These are phyloP conservation scores for Phytophthora palmivora DNA, from an alignment of 352 stramenopile genomes.

Conservation along the genomic window DNA sequence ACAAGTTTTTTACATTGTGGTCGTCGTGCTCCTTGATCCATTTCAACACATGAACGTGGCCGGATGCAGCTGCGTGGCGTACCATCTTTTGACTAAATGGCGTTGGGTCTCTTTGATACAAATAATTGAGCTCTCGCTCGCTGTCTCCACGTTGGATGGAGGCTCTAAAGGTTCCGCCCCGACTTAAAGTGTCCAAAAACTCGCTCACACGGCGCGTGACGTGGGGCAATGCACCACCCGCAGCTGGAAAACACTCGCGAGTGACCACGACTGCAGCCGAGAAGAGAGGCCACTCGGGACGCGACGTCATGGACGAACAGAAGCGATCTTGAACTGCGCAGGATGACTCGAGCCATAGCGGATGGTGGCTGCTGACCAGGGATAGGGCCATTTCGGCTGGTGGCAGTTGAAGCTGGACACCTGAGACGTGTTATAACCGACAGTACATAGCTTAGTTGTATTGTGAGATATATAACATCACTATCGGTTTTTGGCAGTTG, in stretches of 20 bases:
- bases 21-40: conserved; percentile 28
- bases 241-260: conserved; percentile 25
- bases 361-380: conserved; percentile 23
- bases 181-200: conserved; percentile 25
- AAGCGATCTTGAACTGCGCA: conserved; percentile 26
- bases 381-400: conserved; percentile 24
- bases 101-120: conserved; percentile 19
- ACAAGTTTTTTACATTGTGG: conserved; percentile 7
- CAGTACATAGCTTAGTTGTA: neutral
- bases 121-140: conserved; percentile 23
- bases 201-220: conserved; percentile 24
- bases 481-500: neutral
- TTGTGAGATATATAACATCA: neutral
- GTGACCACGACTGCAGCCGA: conserved; percentile 15
- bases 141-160: conserved; percentile 22
- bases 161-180: conserved; percentile 15
- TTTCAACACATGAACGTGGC: conserved; percentile 29
- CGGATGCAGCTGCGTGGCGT: conserved; percentile 12
- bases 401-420: too few species aligned
- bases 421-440: conserved; percentile 7
- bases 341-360: conserved; percentile 2
- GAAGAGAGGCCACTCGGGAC: conserved; percentile 20
- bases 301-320: conserved; percentile 3
- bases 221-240: conserved; percentile 17
- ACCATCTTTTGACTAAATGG: conserved; percentile 29